These are phyloP conservation scores for Auxenochlorella pyrenoidosa DNA, from an alignment of 139 green algal genomes.

Conservation along the genomic window DNA sequence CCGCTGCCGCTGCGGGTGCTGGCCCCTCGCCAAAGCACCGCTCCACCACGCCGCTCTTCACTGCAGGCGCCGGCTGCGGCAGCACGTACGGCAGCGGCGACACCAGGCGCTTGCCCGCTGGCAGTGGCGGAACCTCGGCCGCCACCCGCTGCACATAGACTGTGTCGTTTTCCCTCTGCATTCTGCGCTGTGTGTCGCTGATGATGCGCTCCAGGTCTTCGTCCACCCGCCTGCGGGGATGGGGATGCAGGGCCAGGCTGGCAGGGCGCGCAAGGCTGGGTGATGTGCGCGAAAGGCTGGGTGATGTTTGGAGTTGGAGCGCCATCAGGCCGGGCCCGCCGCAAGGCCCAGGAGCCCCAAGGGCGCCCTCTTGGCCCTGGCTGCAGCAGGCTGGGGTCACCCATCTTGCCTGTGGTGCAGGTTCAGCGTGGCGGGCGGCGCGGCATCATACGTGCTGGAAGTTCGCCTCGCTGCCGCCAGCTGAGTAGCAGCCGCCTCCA, in stretches of 20 bases:
- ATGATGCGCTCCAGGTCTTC: slow-evolving; percentile 36
- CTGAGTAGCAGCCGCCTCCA: background rate
- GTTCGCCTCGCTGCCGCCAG: background rate
- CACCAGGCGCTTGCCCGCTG: slow-evolving; percentile 29
- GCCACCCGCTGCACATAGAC: slow-evolving; percentile 49
- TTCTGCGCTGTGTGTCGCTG: slow-evolving; percentile 19
- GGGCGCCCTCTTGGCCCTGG: background rate
- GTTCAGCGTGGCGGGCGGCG: slow-evolving; percentile 26
- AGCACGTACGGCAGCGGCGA: slow-evolving; percentile 25
- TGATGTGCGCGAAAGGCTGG: too few species aligned
- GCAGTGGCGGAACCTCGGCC: slow-evolving; percentile 20
- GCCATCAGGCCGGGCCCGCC: too few species aligned
- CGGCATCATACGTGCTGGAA: slow-evolving; percentile 32
- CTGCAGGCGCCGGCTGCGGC: background rate
- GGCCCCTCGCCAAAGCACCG: slow-evolving; percentile 20
- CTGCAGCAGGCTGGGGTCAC: too few species aligned
- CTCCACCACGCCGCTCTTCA: slow-evolving; percentile 37
- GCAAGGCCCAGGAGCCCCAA: background rate
- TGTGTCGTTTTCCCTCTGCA: slow-evolving; percentile 49
- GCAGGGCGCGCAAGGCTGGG: too few species aligned
- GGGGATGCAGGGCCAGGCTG: background rate
- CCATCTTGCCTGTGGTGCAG: slow-evolving; percentile 26
- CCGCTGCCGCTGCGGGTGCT: background rate
- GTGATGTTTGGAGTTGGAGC: too few species aligned
- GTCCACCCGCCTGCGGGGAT: slow-evolving; percentile 4